phyloP scores from a whole-genome alignment of 495 filamentous ascomycete genomes.

The Xylaria sp. region DNA sequence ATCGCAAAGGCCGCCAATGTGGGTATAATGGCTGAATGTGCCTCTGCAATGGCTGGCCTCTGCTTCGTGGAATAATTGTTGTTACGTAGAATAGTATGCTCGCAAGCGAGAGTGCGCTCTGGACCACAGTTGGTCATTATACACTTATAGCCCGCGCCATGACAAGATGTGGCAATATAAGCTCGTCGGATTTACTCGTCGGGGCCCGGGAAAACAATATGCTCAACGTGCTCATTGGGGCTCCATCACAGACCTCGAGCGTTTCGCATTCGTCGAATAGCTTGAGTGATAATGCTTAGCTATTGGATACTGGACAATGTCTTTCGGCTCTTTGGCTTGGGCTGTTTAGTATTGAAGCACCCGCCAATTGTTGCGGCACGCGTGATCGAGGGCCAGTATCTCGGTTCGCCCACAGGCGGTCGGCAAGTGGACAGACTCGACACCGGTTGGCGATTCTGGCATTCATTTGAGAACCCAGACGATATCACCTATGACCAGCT shows the following conservation, averaged over 20 bases:
- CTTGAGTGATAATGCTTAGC: neutral
- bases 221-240: neutral
- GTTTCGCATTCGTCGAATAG: neutral
- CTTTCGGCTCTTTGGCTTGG: conserved; percentile 5
- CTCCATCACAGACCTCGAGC: neutral
- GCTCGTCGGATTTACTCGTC: neutral
- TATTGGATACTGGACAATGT: neutral
- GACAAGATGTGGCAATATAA: conserved; percentile 3
- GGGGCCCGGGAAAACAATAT: neutral
- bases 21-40: conserved; percentile 2
- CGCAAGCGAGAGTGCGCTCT: neutral
- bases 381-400: neutral
- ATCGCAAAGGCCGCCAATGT: neutral
- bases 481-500: conserved; percentile 35
- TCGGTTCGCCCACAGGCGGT: neutral
- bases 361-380: neutral
- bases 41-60: neutral
- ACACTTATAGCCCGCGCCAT: neutral
- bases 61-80: conserved; percentile 22
- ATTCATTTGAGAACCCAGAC: conserved; percentile 38
- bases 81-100: neutral
- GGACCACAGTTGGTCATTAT: neutral
- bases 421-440: conserved; percentile 37
- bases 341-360: conserved; percentile 1
- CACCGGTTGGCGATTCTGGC: conserved; percentile 39